Evolutionary conservation across 768 basidiomycete species (phyloP), one percentile per base, ranked within the genome.

Genomic region (Lyophyllum atratum): DNA sequence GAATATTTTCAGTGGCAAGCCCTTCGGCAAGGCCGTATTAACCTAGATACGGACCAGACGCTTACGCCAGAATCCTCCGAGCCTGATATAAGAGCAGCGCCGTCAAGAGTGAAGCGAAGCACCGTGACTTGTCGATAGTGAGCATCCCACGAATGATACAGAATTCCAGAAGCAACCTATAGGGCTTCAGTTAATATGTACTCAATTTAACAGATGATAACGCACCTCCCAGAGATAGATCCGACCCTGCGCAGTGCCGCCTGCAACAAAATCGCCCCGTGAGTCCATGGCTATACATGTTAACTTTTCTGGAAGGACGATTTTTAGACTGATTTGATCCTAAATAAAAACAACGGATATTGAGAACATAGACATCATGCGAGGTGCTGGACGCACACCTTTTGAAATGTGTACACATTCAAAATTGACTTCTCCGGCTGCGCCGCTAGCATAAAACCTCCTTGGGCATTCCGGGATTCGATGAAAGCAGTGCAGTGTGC

Each of bases 161-260:
- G 76, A 52, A 95, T 87, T n/a, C 95, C 95, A n/a, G 95, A 97
- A 10, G 90, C 80, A 62, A 93, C 79, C 94, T 97, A 73, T 58
- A 53, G 19, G 33, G 50, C 15, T 42, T 62, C 22, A n/a, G 52
- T 54, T 43, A 56, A 53, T 48, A 37, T 52, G 28, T 47, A 24
- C 19, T 24, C 49, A 26, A 17, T 21, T 25, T 22, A 48, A 43
- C n/a, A 56, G 19, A 55, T 45, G 4, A 10, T 26, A 55, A 81
- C 86, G 65, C 62, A 88, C 95, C 90, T 98, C 95, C 97, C 97
- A 99, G 1, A 99, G 74, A 67, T 95, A 95, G 64, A 98, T 83
- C 51, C 95, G 85, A 28, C 97, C 97, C 65, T 90, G 87, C 4
- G 82, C 72, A 0, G 94, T 95, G 29, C 95, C 97, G 24, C 90